Evolutionary conservation across 1,284 basidiomycete genomes (phyloP).

Genomic region (Blastosporella zonata): DNA sequence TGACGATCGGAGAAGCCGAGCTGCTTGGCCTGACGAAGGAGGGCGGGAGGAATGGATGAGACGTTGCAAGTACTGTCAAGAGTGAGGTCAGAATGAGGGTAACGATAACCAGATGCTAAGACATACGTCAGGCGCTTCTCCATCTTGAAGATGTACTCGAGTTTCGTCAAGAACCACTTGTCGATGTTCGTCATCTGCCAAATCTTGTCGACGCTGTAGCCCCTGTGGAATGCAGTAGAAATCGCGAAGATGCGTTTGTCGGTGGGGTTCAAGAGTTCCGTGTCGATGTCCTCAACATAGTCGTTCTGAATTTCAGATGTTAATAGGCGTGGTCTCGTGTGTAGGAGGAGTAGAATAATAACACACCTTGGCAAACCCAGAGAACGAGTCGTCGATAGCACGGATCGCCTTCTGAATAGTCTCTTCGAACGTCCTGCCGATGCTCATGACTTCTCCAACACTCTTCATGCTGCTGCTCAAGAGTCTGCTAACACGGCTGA

Average conservation of each 20-base stretch:
- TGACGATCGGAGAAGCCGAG: slow-evolving; percentile 96
- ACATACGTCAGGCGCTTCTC: slow-evolving; percentile 74
- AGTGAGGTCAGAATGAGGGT: background rate
- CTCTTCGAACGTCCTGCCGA: slow-evolving; percentile 97
- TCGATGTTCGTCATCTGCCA: slow-evolving; percentile 98
- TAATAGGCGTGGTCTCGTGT: background rate
- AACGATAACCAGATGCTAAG: background rate
- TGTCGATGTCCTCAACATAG: slow-evolving; percentile 78
- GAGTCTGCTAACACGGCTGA: slow-evolving; percentile 84
- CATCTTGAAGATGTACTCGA: slow-evolving; percentile 81
- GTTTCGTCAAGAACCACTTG: slow-evolving; percentile 94
- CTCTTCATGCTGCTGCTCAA: slow-evolving; percentile 97
- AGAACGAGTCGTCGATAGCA: slow-evolving; percentile 92
- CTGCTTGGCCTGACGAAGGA: slow-evolving; percentile 88
- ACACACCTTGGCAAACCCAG: slow-evolving; percentile 84
- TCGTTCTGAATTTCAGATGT: slow-evolving; percentile 60
- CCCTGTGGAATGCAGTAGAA: slow-evolving; percentile 82
- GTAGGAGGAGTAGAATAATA: background rate
- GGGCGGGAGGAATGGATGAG: slow-evolving; percentile 60
- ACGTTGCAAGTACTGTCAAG: slow-evolving; percentile 60
- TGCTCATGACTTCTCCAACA: slow-evolving; percentile 99
- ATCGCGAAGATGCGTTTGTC: slow-evolving; percentile 94
- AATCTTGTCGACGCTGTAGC: slow-evolving; percentile 93
- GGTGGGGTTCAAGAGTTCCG: slow-evolving; percentile 85
- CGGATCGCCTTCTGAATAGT: slow-evolving; percentile 98